phyloP scores from a whole-genome alignment of 805 yeast species.

The Barnettozyma pratensis region DNA sequence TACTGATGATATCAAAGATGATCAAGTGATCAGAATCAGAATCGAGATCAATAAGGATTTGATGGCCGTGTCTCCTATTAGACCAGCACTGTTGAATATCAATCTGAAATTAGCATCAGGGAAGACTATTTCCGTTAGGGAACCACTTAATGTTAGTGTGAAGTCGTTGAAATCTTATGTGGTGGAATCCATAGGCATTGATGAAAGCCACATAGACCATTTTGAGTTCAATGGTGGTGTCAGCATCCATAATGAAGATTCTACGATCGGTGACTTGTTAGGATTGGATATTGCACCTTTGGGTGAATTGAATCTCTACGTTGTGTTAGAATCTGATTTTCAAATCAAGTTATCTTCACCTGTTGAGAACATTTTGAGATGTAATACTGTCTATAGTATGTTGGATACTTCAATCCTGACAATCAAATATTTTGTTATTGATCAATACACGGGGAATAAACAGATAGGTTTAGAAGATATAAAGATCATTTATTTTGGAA shows the following conservation, averaged over 20 bases:
- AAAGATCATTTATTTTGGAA: constrained; percentile 24
- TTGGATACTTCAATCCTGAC: constrained; percentile 17
- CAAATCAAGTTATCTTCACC: constrained; percentile 25
- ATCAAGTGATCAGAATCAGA: constrained; percentile 11
- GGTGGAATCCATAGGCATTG: constrained; percentile 13
- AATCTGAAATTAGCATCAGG: constrained; percentile 19
- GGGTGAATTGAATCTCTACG: constrained; percentile 24
- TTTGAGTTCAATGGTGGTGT: constrained; percentile 20
- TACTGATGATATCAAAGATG: constrained; percentile 1
- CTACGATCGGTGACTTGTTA: constrained; percentile 25
- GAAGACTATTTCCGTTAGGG: constrained; percentile 10
- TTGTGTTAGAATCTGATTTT: constrained; percentile 20
- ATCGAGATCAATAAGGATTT: constrained; percentile 16
- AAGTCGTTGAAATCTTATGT: constrained; percentile 13
- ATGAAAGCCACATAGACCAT: constrained; percentile 12
- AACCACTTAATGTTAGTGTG: constrained; percentile 11
- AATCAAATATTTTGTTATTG: constrained; percentile 22
- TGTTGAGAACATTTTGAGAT: constrained; percentile 11
- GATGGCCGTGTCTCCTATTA: neutral
- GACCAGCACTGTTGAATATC: constrained; percentile 15
- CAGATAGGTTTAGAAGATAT: constrained; percentile 18
- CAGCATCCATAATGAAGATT: constrained; percentile 12
- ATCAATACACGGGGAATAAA: constrained; percentile 18
- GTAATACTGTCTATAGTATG: constrained; percentile 10
- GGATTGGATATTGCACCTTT: constrained; percentile 32